These are phyloP conservation scores for Thermothelomyces thermophilus DNA, from an alignment of 2,329 filamentous ascomycete genomes.

Conservation along the genomic window DNA sequence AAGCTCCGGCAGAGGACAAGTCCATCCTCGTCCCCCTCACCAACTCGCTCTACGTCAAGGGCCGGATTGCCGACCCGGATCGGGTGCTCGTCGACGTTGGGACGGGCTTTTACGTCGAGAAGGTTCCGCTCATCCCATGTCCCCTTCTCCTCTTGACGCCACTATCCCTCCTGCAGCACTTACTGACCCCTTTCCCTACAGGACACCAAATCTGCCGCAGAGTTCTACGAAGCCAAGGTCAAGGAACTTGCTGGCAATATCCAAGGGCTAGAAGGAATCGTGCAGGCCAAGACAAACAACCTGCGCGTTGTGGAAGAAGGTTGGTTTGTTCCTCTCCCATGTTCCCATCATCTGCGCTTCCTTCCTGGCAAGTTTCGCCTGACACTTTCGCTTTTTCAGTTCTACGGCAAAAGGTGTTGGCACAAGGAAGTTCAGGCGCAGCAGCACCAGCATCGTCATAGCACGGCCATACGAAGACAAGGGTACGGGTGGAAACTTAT, in stretches of 20 bases:
- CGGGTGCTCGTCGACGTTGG: slow-evolving; percentile 87
- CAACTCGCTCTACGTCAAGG: slow-evolving; percentile 88
- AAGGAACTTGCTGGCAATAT: slow-evolving; percentile 47
- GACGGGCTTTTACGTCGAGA: slow-evolving; percentile 92
- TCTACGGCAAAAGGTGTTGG: slow-evolving; percentile 34
- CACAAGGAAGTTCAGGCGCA: slow-evolving; percentile 15
- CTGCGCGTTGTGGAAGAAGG: slow-evolving; percentile 84
- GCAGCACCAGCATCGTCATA: slow-evolving; percentile 20
- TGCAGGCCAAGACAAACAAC: slow-evolving; percentile 72
- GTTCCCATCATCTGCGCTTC: background rate
- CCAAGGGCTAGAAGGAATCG: slow-evolving; percentile 50
- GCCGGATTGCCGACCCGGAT: slow-evolving; percentile 65
- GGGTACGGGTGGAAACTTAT: background rate
- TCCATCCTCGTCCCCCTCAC: slow-evolving; percentile 87
- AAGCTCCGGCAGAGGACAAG: slow-evolving; percentile 34
- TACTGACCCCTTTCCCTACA: slow-evolving; percentile 23
- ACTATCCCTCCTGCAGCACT: too few species aligned
- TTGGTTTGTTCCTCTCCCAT: slow-evolving; percentile 29
- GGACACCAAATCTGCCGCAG: slow-evolving; percentile 46
- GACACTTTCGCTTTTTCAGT: slow-evolving; percentile 27
- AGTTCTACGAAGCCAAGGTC: slow-evolving; percentile 52
- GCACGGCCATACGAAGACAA: background rate
- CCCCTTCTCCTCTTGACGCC: background rate
- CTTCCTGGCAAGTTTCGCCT: background rate
- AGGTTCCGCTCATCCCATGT: slow-evolving; percentile 43